Percentiles rank a stretch among this genome's conserved stretches.
Conservation (phyloP, 2,329 filamentous ascomycete genomes). For the Fusarium gaditjirri region DNA sequence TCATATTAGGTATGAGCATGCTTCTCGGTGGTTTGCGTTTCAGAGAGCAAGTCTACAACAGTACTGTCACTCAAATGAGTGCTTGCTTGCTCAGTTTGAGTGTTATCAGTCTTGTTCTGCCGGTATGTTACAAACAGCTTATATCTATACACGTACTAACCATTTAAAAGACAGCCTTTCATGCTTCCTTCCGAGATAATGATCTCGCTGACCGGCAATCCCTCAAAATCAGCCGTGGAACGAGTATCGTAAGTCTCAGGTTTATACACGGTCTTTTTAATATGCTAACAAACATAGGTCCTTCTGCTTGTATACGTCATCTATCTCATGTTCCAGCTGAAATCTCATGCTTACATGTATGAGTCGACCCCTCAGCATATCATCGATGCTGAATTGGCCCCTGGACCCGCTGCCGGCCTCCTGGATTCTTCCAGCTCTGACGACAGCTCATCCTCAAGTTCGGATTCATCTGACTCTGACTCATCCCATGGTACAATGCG, state of each 20-base stretch:
- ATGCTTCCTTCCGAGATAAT: conserved; percentile 80
- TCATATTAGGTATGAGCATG: conserved; percentile 94
- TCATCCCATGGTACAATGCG: conserved; percentile 71
- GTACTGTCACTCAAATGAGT: conserved; percentile 95
- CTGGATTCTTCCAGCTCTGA: conserved; percentile 76
- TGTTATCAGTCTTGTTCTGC: conserved; percentile 87
- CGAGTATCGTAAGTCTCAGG: conserved; percentile 74
- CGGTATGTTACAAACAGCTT: conserved; percentile 62
- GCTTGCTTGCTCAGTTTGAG: conserved; percentile 90
- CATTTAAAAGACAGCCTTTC: conserved; percentile 78
- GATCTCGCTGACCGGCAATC: conserved; percentile 74
- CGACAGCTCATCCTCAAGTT: conserved; percentile 67
- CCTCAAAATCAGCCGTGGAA: conserved; percentile 87
- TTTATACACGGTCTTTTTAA: neutral
- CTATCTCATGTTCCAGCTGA: conserved; percentile 90
- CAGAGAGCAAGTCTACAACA: conserved; percentile 95
- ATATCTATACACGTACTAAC: conserved; percentile 51
- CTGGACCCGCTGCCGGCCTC: conserved; percentile 84
- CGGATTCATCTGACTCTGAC: conserved; percentile 74
- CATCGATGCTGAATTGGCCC: conserved; percentile 90
- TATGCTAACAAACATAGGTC: conserved; percentile 5
- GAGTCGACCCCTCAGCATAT: conserved; percentile 92
- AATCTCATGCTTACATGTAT: conserved; percentile 92
- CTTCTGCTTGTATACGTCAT: conserved; percentile 76
- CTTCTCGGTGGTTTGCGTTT: conserved; percentile 86